These are phyloP conservation scores for Penicillium thymicola DNA, from an alignment of 2,329 filamentous ascomycete genomes.

Conservation along the genomic window DNA sequence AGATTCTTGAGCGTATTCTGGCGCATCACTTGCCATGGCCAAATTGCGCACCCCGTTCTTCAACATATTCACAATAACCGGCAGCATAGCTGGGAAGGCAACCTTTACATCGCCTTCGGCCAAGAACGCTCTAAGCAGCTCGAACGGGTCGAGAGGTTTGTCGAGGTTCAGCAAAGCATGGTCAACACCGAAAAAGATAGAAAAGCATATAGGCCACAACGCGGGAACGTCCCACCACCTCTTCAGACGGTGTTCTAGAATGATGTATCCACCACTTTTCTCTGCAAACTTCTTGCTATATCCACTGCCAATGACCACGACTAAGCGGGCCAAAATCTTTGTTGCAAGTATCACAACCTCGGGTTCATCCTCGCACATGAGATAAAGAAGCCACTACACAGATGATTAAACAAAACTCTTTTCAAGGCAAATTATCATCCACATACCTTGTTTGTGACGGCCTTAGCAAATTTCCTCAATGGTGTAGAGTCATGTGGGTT, in stretches of 20 bases:
- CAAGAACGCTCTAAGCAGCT: conserved; percentile 68
- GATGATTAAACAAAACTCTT: conserved; percentile 10
- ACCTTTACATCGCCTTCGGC: conserved; percentile 60
- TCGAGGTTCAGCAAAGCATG: conserved; percentile 71
- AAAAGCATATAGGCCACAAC: conserved; percentile 84
- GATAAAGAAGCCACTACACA: conserved; percentile 78
- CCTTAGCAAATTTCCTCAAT: conserved; percentile 84
- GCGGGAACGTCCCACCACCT: conserved; percentile 84
- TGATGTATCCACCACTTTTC: conserved; percentile 82
- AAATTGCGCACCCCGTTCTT: conserved; percentile 73
- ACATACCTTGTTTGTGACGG: conserved; percentile 87
- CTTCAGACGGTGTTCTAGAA: conserved; percentile 77
- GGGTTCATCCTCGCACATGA: conserved; percentile 81
- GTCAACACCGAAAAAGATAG: conserved; percentile 82
- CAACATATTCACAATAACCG: conserved; percentile 81
- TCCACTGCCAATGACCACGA: conserved; percentile 74
- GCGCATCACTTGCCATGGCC: conserved; percentile 59
- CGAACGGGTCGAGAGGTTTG: conserved; percentile 69
- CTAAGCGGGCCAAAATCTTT: conserved; percentile 77
- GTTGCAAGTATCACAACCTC: conserved; percentile 76
- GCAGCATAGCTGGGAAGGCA: conserved; percentile 71
- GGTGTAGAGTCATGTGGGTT: conserved; percentile 64
- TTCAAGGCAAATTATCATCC: background rate
- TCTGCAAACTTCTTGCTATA: conserved; percentile 83
- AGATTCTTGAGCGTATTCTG: background rate